Evolutionary conservation across 495 filamentous ascomycete species (phyloP), one percentile per base, ranked within the genome.

Genomic region (Pyronema omphalodes): DNA sequence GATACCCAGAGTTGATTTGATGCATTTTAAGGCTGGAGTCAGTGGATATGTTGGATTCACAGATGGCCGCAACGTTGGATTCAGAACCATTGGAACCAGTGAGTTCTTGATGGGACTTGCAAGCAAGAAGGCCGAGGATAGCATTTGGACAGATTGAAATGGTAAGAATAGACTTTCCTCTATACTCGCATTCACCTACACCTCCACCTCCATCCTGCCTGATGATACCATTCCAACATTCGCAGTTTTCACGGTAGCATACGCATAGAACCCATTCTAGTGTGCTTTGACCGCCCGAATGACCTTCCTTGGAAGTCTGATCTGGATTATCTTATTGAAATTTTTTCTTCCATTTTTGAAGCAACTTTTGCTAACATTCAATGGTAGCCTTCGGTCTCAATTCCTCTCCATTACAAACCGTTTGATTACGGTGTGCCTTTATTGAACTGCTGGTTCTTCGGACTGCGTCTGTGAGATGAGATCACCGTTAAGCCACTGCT

Each of bases 1-100:
- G 14, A 69, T 94, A 0, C 84, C 88, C 0, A 64, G 76, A 41
- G 73, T 76, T 52, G 86, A 95, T 61, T 71, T 76, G 6, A 68
- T 63, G 0, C 67, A 68, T 0, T 76, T 77, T 50, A 67, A 68
- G 6, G 80, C 74, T 5, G 78, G 89, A 11, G 70, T 84, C 5
- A 63, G 57, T 54, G 61, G 61, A 9, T 64, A 60, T 39, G 54
- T 64, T 33, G 61, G 60, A 1, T 14, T 35, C 8, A 43, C 15
- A 18, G 61, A 63, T 12, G 54, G 49, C 12, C 49, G 50, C 14
- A 56, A 19, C 39, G 37, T 64, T 17, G 61, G 61, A 0, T 64
- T 64, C 35, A 52, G 47, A 44, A 56, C 55, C 9, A 11, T 63
- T 19, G 60, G 54, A 6, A 55, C 53, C 45, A 51, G 60, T 15